Evolutionary conservation across 73 alveolate genomes (phyloP), one percentile per base, ranked within the genome.

Genomic region (Paramecium caudatum): DNA sequence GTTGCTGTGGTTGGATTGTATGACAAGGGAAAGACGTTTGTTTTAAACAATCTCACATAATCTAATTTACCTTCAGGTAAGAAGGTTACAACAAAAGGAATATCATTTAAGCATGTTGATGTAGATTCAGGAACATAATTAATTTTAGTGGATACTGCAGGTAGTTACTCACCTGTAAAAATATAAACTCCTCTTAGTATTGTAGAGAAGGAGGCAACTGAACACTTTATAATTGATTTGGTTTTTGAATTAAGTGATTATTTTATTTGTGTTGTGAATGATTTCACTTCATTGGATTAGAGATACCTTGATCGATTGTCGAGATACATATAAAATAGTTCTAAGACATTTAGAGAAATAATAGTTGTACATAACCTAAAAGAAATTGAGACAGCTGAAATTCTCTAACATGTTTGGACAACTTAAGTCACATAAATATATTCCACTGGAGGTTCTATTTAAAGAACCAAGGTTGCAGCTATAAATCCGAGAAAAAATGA

Each of bases 71-170:
- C 92, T 12, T 47, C 92, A 1, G 82, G 90, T 0, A 83, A 83
- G 30, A 83, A 83, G 21, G 85, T 83, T 12, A 82, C 81, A 1
- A 83, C 92, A 1, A 83, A 83, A 61, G 92, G 92, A 12, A 83
- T 83, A 5, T 83, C 92, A 70, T 83, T 83, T 61, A 55, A 83
- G 68, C 68, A 47, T 19, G 82, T 82, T 2, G 68, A 83, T 83
- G 85, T 83, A 4, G 92, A 84, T 36, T 19, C 82, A 27, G 91
- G 91, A 27, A 69, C 91, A 8, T 23, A 87, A 43, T 16, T 87
- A 19, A 87, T 69, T 37, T 23, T 87, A 68, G 65, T 87, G 6
- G 93, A 87, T 87, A 68, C 93, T 17, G 93, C 93, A n/a, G 93
- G 93, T 9, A 19, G 80, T 15, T 65, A 87, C 17, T 49, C 88